Conservation (phyloP, 116 monocot genomes). For the Phalaenopsis hybrid region DNA sequence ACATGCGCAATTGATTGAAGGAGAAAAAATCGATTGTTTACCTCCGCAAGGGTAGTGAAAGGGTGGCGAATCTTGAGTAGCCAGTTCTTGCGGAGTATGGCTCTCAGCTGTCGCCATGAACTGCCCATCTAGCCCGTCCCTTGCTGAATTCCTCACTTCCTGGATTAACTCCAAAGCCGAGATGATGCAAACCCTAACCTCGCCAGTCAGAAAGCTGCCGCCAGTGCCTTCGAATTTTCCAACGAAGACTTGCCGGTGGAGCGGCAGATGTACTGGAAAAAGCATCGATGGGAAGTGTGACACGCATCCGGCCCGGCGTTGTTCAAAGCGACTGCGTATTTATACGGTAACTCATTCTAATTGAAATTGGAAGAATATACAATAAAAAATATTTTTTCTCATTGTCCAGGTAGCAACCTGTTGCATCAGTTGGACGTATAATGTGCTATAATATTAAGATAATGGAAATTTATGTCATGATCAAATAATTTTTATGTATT, state of each 20-base stretch:
- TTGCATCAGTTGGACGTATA: no score
- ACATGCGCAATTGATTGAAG: no score
- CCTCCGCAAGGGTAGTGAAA: constrained; percentile 58
- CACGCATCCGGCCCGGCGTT: no score
- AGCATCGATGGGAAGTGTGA: neutral
- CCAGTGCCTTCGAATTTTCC: neutral
- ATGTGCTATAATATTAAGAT: no score
- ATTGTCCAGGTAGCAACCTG: no score
- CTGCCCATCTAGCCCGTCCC: constrained; percentile 26
- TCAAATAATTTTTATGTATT: no score
- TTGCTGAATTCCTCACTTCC: neutral
- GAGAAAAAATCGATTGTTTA: constrained; percentile 3
- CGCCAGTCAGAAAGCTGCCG: neutral
- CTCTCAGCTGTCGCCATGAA: constrained; percentile 56
- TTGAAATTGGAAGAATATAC: no score
- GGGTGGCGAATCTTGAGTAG: constrained; percentile 83
- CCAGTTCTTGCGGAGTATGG: constrained; percentile 95
- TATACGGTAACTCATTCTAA: no score
- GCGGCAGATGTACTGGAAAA: neutral
- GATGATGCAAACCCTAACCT: neutral
- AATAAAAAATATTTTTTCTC: no score
- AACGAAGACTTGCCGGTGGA: neutral
- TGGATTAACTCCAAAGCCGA: neutral
- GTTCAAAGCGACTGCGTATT: no score
- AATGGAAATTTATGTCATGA: no score